Evolutionary conservation across 179 eudicot species (phyloP), one percentile per base, ranked within the genome.

Genomic region (Gypsophila paniculata): DNA sequence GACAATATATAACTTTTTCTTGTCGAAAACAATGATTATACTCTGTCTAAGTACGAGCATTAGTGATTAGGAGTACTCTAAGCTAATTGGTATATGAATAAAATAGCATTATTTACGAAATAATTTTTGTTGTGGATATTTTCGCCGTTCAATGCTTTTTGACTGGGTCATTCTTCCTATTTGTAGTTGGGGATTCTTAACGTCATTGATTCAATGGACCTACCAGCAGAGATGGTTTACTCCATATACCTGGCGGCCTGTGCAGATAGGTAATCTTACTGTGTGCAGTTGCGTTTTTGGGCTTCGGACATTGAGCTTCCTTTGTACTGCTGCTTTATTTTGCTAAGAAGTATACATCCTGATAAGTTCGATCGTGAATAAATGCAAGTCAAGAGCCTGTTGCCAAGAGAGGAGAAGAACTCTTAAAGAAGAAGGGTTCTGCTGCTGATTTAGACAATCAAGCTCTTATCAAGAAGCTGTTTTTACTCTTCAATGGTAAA

Each of bases 341-440:
- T 18, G 18, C 34, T 55, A 23, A 65, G 72, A 19, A 25, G 8
- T 64, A 19, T 65, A 65, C 39, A 59, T 66, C 54, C 57, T 79
- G 76, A 71, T 67, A 29, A 52, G 23, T 25, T 70, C 71, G 36
- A 69, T 81, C 74, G 63, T 70, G 70, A 70, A 74, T 63, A 71
- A 71, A 34, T 78, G 76, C 83, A 79, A 93, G 98, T 79, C 98
- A 93, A 75, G 98, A 89, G 82, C 72, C 93, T 77, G 91, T 91
- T 76, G 76, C 85, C 38, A 91, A 80, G 88, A 86, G 80, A 84
- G 98, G 93, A 72, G 98, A 93, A 81, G 97, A 85, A 74, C 91
- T 91, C 55, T 66, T 91, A 78, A 93, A 91, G 91, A 93, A 85
- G 86, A 93, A 83, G 78, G 89, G 91, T 46, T 83, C 88, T 77